A percentile compares a stretch with the other conserved stretches of the same genome.
These are phyloP conservation scores for Trichomonas tenax DNA, from an alignment of 208 protist species.

Conservation along the genomic window DNA sequence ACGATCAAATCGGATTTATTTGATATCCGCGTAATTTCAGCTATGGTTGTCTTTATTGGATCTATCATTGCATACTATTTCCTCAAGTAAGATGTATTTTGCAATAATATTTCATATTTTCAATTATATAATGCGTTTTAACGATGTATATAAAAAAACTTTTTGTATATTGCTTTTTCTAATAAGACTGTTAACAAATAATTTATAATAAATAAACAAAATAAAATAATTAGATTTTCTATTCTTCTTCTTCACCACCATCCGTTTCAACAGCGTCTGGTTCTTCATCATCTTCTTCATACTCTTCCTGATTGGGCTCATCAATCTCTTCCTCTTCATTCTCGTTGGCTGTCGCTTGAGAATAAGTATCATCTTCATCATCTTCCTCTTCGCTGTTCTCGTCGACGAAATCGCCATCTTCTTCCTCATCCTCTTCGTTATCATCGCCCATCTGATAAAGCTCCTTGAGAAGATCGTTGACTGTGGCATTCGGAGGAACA, in stretches of 20 bases:
- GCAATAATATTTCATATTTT: no score
- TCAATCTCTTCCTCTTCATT: not conserved
- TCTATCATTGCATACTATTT: no score
- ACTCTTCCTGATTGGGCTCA: not conserved
- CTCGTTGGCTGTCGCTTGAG: not conserved
- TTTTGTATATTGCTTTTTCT: not conserved
- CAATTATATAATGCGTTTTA: no score
- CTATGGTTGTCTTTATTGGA: no score
- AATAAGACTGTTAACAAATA: not conserved
- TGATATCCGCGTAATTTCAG: no score
- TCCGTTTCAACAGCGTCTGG: not conserved
- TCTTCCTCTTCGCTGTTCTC: not conserved
- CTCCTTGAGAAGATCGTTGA: not conserved
- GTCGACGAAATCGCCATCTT: not conserved
- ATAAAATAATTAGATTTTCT: not conserved
- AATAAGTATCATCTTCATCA: not conserved
- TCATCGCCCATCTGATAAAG: not conserved
- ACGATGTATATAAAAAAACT: no score
- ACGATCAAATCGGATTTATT: no score
- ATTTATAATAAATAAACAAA: not conserved
- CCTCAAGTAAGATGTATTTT: no score
- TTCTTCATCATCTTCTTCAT: not conserved
- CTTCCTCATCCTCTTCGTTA: not conserved
- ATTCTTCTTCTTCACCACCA: not conserved
- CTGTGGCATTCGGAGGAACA: not conserved